Evolutionary conservation across 805 yeast genomes (phyloP), one percentile per base, ranked within the genome.

Genomic region (Candida sphagnicola): DNA sequence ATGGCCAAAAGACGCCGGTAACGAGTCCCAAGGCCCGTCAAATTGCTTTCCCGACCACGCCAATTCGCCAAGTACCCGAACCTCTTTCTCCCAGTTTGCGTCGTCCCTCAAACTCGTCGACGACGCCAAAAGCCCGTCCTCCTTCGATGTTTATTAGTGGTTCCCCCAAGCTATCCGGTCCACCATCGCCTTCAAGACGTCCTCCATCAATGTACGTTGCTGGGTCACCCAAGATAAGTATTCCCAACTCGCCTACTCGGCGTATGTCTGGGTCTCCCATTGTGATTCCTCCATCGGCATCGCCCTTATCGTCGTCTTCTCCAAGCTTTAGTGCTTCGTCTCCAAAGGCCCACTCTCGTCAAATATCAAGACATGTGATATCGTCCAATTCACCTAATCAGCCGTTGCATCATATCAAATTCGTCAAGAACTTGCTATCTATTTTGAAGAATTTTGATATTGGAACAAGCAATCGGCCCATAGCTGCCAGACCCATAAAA

Each of bases 371-470:
- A 26, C 29, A 26, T 19, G 38, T 39, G 21, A 38, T 43, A 17
- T 33, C 31, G 28, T 33, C 41, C 5, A 28, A 33, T 5, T 38
- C 34, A 35, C 13, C 49, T 40, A 18, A 39, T 37, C 63, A 51
- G 34, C 65, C 64, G 8, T 37, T 49, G 2, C 53, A 61, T 43
- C 66, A 66, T 41, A 44, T 59, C 31, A 58, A 57, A 38, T 67
- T 68, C 41, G 51, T 61, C 17, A 57, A 49, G 37, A 65, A 65
- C 49, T 48, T 67, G 29, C 45, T 54, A 24, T 47, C 44, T 16
- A 50, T 68, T 6, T 49, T 68, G 37, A 66, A 66, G 45, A 68
- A 57, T 48, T 68, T 67, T 41, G 73, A 68, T 40, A 58, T 68
- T 15, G 72, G 71, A 18, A 25, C 17, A 19, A 35, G 14, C 38